These are phyloP conservation scores for Ceratobasidium sp. DNA, from an alignment of 1,284 basidiomycete genomes.

Conservation along the genomic window DNA sequence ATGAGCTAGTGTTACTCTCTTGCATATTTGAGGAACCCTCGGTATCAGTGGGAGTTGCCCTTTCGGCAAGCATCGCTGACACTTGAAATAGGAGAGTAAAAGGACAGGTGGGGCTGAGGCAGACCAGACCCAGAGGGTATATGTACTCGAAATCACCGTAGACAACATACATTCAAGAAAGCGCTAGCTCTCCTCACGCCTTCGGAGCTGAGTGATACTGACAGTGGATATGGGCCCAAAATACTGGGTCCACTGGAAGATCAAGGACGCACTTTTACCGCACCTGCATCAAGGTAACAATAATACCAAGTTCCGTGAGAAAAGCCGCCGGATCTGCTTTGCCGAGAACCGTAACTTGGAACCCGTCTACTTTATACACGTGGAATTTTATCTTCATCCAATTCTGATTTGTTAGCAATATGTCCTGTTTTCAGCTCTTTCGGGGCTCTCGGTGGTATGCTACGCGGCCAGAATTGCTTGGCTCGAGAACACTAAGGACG, in stretches of 20 bases:
- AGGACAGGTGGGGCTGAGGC: slow-evolving; percentile 43
- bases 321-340: slow-evolving; percentile 45
- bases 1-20: slow-evolving; percentile 34
- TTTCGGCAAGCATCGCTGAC: slow-evolving; percentile 24
- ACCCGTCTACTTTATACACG: slow-evolving; percentile 33
- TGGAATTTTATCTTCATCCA: slow-evolving; percentile 34
- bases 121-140: slow-evolving; percentile 43
- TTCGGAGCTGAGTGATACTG: slow-evolving; percentile 46
- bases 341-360: slow-evolving; percentile 38
- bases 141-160: slow-evolving; percentile 44
- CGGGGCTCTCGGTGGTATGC: slow-evolving; percentile 35
- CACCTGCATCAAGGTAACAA: slow-evolving; percentile 40
- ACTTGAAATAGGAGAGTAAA: slow-evolving; percentile 37
- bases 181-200: slow-evolving; percentile 42
- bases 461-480: neutral
- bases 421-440: slow-evolving; percentile 8
- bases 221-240: slow-evolving; percentile 32
- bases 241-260: slow-evolving; percentile 30
- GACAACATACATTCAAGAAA: slow-evolving; percentile 45
- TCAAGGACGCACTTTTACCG: slow-evolving; percentile 45
- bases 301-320: slow-evolving; percentile 45
- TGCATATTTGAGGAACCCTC: slow-evolving; percentile 37
- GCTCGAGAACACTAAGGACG: no score
- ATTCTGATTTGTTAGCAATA: slow-evolving; percentile 25
- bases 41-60: slow-evolving; percentile 19